Evolutionary conservation across 2,329 filamentous ascomycete genomes (phyloP), one percentile per base, ranked within the genome.

Genomic region (Sporothrix brasiliensis): DNA sequence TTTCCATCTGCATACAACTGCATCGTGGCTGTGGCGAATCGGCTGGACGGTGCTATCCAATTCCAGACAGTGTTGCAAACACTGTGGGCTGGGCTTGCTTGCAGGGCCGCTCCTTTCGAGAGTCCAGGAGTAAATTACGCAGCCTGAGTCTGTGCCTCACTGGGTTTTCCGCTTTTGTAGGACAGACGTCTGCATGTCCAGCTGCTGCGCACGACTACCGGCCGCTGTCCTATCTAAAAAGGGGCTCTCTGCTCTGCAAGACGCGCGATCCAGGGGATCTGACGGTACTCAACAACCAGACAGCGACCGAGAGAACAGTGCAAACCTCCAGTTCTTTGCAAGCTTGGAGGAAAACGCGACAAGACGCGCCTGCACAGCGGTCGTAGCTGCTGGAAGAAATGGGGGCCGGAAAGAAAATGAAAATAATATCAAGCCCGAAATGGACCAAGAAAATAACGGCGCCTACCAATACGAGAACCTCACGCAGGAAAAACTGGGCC

Each of bases 401-500:
- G 54, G 41, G 54, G 53, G 53, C 30, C 54, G 19, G 19, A 60
- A 34, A n/a, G 54, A 44, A 44, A 61, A 44, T 44, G 44, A 50
- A 50, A 44, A 30, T 34, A 30, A 52, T 39, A 47, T 11, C 7
- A 52, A 16, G 21, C 6, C 16, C 13, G 27, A 34, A 66, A 39
- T 21, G 52, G n/a, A 41, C 4, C 13, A 30, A 52, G 4, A 14
- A 16, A 44, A 44, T n/a, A 67, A 27, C 30, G 49, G 16, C 63
- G 47, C 63, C 30, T 24, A 5, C 52, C 34, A 68, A 68, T 68
- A 68, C 66, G 66, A 68, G 41, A 21, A 67, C 10, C 53, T 24
- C 30, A 34, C 53, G 34, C 54, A 58, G 11, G 39, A 47, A 68
- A 68, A 68, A 68, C 9, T 56, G 52, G 66, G 39, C 66, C 66